Evolutionary conservation across 331 rosid species (phyloP), one percentile per base, ranked within the genome.

Genomic region (Rosa hybrid): DNA sequence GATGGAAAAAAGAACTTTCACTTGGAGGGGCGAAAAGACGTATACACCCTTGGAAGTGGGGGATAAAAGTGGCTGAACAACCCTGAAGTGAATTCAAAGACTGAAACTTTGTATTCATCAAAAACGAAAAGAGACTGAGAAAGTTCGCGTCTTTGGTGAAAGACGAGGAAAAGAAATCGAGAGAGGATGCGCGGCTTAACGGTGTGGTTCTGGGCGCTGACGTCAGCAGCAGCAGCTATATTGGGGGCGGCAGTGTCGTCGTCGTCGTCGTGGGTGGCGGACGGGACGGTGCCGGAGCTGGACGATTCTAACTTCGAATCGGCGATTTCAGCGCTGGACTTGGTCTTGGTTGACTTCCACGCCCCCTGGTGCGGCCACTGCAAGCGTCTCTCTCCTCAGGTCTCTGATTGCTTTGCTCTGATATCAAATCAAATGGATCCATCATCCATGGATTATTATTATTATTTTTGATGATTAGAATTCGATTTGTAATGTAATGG

Each of bases 301-400:
- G 88, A 87, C 57, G 92, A 89, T 10, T 89, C 92, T 67, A 89
- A 85, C 72, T 89, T 89, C 71, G 92, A 89, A 65, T 80, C 81
- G 39, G 90, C 89, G 71, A 87, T 89, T 76, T 83, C 92, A 2
- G 38, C 89, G 27, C 82, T 89, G 46, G 90, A 87, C 67, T 77
- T 53, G 68, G 75, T 89, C 56, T 60, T 89, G 76, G 88, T 89
- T 27, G 92, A 89, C 30, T 89, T 89, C 82, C 84, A 87, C 81
- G 92, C 92, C 65, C 92, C 92, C 1, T 89, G 90, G 92, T 89
- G 92, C 63, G 89, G 89, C 75, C 92, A 89, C 84, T 89, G 92
- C 89, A 89, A 87, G 78, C 89, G 92, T 63, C 92, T 89, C 76
- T 79, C 89, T 77, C 92, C 89, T 44, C 88, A 87, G 90, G 90